Conservation (phyloP, 2,329 filamentous ascomycete genomes). For the Xylaria sp. region DNA sequence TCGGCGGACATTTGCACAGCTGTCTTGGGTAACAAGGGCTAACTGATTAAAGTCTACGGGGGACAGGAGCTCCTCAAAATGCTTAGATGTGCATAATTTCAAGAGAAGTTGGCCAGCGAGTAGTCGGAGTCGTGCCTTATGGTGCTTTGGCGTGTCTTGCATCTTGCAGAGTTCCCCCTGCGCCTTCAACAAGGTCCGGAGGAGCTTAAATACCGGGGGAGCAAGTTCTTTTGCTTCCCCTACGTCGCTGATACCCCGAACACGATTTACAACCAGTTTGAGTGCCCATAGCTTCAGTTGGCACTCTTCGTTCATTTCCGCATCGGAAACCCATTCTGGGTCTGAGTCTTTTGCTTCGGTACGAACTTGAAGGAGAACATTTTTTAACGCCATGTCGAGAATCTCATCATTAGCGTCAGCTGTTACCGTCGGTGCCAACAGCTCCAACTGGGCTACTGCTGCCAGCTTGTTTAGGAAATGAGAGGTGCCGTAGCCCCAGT, state of each 20-base stretch:
- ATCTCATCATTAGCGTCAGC: constrained; percentile 81
- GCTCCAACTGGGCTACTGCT: constrained; percentile 77
- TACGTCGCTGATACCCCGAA: constrained; percentile 69
- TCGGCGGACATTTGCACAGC: constrained; percentile 76
- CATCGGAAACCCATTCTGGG: constrained; percentile 74
- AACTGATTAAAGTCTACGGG: constrained; percentile 83
- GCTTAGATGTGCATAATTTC: constrained; percentile 83
- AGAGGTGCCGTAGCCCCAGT: constrained; percentile 76
- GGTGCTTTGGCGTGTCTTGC: constrained; percentile 78
- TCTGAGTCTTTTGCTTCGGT: constrained; percentile 67
- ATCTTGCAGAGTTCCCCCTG: constrained; percentile 84
- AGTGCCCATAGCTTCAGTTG: constrained; percentile 85
- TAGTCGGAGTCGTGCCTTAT: constrained; percentile 84
- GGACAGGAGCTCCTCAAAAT: constrained; percentile 79
- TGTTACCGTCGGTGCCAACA: constrained; percentile 77
- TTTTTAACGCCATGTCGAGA: constrained; percentile 78
- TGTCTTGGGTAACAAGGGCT: constrained; percentile 83
- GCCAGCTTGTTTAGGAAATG: constrained; percentile 82
- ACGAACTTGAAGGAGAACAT: constrained; percentile 78
- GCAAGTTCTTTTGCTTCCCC: constrained; percentile 68
- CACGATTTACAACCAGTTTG: constrained; percentile 85
- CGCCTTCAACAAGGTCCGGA: constrained; percentile 79
- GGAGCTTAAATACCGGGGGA: constrained; percentile 77
- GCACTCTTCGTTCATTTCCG: constrained; percentile 80
- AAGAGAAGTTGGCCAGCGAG: constrained; percentile 82